Evolutionary conservation across 2,329 filamentous ascomycete species (phyloP).

Genomic region (Penicillium thymicola): DNA sequence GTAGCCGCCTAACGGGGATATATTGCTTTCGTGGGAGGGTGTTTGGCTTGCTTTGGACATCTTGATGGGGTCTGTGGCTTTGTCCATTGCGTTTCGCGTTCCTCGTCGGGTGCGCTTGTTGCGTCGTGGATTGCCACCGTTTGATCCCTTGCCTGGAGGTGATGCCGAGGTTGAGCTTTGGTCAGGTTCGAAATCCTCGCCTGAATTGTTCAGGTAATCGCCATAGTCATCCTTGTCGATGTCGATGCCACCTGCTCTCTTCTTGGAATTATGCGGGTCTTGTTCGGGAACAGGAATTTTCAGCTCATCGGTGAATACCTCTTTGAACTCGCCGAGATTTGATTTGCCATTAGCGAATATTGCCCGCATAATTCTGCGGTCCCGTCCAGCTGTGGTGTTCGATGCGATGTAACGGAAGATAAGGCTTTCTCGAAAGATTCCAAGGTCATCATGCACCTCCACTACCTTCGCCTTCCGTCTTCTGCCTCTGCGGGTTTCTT

Average conservation of each 20-base stretch:
- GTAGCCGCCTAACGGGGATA: constrained; percentile 37
- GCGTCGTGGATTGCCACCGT: constrained; percentile 21
- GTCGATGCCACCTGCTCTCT: constrained; percentile 42
- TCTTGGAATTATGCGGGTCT: constrained; percentile 30
- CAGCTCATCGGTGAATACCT: constrained; percentile 47
- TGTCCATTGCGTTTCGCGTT: constrained; percentile 17
- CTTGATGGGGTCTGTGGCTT: constrained; percentile 2
- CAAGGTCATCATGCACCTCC: constrained; percentile 8
- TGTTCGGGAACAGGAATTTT: constrained; percentile 32
- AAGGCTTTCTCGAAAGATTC: constrained; percentile 38
- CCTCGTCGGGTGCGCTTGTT: constrained; percentile 35
- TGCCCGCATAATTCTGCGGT: constrained; percentile 45
- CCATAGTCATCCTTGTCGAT: constrained; percentile 47
- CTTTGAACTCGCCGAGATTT: constrained; percentile 41
- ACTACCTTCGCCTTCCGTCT: neutral
- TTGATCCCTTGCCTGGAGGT: constrained; percentile 6
- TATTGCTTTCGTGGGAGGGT: constrained; percentile 9
- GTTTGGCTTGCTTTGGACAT: constrained; percentile 10
- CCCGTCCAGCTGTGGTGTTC: constrained; percentile 30
- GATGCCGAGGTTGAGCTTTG: neutral
- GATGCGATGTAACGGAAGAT: constrained; percentile 43
- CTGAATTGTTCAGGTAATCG: constrained; percentile 44
- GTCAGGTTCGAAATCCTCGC: constrained; percentile 31
- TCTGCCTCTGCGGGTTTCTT: constrained; percentile 1
- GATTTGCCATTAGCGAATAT: constrained; percentile 47